Percentiles rank a stretch among this genome's conserved stretches.
phyloP scores from a whole-genome alignment of 208 protist genomes.

The Phytomonas francai region DNA sequence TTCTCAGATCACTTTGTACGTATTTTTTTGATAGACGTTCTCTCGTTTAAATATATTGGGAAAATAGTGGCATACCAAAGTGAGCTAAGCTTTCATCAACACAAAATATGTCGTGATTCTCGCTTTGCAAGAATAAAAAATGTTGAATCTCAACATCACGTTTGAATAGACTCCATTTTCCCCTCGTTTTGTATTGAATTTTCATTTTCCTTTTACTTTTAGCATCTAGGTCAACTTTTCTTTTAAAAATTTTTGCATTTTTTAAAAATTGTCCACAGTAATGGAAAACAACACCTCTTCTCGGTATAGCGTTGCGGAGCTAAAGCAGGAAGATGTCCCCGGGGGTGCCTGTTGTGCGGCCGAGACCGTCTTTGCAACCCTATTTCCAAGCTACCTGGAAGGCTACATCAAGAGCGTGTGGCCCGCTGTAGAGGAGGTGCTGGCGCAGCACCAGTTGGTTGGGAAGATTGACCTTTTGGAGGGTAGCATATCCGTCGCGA shows the following conservation, averaged over 20 bases:
- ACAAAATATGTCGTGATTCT: background rate
- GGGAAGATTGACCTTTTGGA: slow-evolving; percentile 93
- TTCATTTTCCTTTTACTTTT: background rate
- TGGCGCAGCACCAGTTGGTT: slow-evolving; percentile 91
- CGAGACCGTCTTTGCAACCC: slow-evolving; percentile 94
- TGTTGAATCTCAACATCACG: background rate
- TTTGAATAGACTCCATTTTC: background rate
- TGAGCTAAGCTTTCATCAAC: background rate
- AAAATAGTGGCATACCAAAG: background rate
- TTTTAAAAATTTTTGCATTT: background rate
- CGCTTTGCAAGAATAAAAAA: background rate
- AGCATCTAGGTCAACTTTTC: background rate
- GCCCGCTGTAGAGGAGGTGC: slow-evolving; percentile 88
- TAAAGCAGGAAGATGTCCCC: slow-evolving; percentile 82
- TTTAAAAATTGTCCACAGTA: background rate
- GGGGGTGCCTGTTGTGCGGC: slow-evolving; percentile 89
- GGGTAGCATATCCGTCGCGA: slow-evolving; percentile 97
- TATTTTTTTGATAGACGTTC: background rate
- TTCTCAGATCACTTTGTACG: background rate
- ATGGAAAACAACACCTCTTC: slow-evolving; percentile 23
- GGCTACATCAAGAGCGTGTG: slow-evolving; percentile 95
- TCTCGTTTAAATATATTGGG: background rate
- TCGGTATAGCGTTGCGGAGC: slow-evolving; percentile 74
- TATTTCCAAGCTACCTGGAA: slow-evolving; percentile 98
- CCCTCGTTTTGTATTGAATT: background rate